Percentiles rank a stretch among this genome's conserved stretches.
These are phyloP conservation scores for Colletotrichum horii DNA, from an alignment of 2,329 filamentous ascomycete genomes.

Conservation along the genomic window DNA sequence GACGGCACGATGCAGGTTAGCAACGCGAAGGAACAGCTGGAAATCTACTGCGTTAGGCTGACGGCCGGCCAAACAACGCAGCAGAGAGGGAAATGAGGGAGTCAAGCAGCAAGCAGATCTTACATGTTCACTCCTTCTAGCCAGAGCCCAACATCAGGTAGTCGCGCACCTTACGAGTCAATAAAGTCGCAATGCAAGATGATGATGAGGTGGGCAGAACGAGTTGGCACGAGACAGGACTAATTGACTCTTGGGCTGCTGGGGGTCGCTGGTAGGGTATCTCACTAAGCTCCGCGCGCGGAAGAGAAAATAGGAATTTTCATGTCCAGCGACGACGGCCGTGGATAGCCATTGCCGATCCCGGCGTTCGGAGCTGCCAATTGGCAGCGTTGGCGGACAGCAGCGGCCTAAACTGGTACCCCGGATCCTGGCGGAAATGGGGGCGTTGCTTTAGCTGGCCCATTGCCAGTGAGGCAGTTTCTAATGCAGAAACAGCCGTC, in stretches of 20 bases:
- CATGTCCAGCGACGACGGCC: slow-evolving; percentile 9
- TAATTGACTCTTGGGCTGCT: neutral
- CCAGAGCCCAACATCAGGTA: neutral
- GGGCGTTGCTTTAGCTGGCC: neutral
- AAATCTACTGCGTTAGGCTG: neutral
- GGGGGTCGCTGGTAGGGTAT: neutral
- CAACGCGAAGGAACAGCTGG: neutral
- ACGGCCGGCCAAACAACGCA: neutral
- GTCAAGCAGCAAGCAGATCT: neutral
- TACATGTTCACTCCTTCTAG: neutral
- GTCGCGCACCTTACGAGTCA: neutral
- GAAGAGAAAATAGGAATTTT: slow-evolving; percentile 20
- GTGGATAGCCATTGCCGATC: slow-evolving; percentile 21
- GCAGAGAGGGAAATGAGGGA: neutral
- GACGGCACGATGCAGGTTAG: slow-evolving; percentile 25
- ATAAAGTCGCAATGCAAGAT: neutral
- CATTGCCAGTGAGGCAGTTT: slow-evolving; percentile 1
- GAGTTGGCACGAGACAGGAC: neutral
- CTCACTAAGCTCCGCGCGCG: slow-evolving; percentile 21
- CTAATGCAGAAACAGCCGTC: neutral
- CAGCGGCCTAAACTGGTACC: slow-evolving; percentile 18
- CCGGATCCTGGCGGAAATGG: slow-evolving; percentile 2
- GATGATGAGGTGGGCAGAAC: neutral
- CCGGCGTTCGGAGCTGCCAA: slow-evolving; percentile 14
- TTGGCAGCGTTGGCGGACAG: slow-evolving; percentile 4